Evolutionary conservation across 352 stramenopile genomes (phyloP).

Genomic region (Phytopythium ostracodes): DNA sequence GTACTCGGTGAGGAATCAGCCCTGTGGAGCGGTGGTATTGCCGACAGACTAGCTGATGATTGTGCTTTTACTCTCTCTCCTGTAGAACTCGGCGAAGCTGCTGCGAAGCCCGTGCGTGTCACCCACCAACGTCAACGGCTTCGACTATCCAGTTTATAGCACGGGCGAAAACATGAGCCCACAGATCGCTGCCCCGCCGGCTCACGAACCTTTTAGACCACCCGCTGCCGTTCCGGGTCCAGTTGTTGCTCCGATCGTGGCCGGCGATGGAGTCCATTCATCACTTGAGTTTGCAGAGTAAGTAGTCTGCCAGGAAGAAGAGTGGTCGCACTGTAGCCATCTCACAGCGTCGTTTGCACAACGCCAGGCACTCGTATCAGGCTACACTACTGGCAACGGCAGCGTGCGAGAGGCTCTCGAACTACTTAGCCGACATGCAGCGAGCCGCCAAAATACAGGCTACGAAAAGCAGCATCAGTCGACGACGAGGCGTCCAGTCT

Average conservation of each 20-base stretch:
- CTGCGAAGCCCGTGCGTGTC: conserved; percentile 3
- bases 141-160: background rate
- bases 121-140: conserved; percentile 5
- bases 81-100: conserved; percentile 31
- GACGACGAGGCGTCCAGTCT: background rate
- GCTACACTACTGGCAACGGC: conserved; percentile 23
- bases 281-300: conserved; percentile 30
- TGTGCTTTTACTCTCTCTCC: too few species aligned
- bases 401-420: conserved; percentile 13
- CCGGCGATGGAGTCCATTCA: conserved; percentile 7
- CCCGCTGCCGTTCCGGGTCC: background rate
- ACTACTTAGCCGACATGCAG: conserved; percentile 10
- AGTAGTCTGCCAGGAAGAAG: background rate
- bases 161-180: background rate
- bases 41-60: background rate
- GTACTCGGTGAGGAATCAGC: conserved; percentile 31
- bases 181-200: background rate
- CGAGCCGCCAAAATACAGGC: background rate
- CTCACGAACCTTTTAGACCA: background rate
- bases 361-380: conserved; percentile 26
- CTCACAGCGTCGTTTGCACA: background rate
- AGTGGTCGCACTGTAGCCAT: background rate
- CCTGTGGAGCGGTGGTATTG: background rate
- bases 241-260: background rate
- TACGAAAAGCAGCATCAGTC: conserved; percentile 1